These are phyloP conservation scores for Calocybe gambosa DNA, from an alignment of 1,284 basidiomycete species.

Conservation along the genomic window DNA sequence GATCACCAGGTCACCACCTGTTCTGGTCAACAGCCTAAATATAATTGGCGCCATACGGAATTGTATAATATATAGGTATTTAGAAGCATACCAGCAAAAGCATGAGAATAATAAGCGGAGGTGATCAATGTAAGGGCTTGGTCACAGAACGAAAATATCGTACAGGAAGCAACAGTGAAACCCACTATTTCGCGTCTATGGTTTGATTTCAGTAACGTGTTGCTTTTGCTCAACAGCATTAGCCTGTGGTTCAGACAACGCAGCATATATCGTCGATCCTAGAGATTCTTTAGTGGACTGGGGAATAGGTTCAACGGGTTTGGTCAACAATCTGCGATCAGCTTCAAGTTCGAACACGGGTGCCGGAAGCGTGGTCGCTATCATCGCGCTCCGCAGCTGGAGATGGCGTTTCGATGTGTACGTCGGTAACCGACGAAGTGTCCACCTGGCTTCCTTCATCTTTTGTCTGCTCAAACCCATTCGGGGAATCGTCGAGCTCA, in stretches of 20 bases:
- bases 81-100: not conserved
- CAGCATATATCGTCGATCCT: slow-evolving; percentile 2
- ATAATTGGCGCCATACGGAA: not conserved
- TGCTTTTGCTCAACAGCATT: not conserved
- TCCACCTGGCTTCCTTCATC: slow-evolving; percentile 2
- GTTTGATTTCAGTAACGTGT: not conserved
- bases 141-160: too few relatives aligned
- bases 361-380: not conserved
- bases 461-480: slow-evolving; percentile 7
- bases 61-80: not conserved
- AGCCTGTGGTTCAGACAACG: not conserved
- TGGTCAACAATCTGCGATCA: slow-evolving; percentile 16
- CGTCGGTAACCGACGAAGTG: slow-evolving; percentile 3
- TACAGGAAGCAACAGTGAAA: too few relatives aligned
- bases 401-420: slow-evolving; percentile 10
- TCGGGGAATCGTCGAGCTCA: slow-evolving; percentile 22
- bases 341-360: slow-evolving; percentile 1
- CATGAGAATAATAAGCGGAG: not conserved
- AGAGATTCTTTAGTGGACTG: slow-evolving; percentile 3
- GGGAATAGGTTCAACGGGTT: slow-evolving; percentile 22
- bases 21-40: not conserved
- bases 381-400: slow-evolving; percentile 1
- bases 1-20: not conserved
- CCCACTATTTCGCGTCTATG: too few relatives aligned
- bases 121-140: too few relatives aligned